phyloP scores from a whole-genome alignment of 225 moss, liverwort and hornwort species.

The Marchantia paleacea region DNA sequence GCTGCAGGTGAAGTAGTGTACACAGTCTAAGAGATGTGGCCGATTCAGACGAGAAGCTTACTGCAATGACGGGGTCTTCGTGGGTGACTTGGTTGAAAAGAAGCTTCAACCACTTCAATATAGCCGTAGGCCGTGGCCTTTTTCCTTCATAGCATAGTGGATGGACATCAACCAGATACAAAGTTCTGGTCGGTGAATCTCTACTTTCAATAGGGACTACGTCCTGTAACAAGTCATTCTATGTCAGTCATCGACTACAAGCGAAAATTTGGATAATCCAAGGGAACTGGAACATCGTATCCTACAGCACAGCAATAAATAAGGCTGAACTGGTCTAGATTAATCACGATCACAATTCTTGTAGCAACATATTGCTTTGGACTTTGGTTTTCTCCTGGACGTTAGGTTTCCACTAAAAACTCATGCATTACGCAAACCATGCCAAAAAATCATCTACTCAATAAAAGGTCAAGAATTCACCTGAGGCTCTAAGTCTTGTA shows the following conservation, averaged over 20 bases:
- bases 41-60: slow-evolving; percentile 34
- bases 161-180: slow-evolving; percentile 86
- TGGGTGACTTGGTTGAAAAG: slow-evolving; percentile 70
- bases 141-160: slow-evolving; percentile 81
- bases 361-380: no score
- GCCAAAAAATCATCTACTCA: no score
- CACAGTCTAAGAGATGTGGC: slow-evolving; percentile 8
- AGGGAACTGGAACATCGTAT: no score
- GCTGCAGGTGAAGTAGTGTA: slow-evolving; percentile 21
- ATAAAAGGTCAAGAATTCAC: no score
- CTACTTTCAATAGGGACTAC: neutral
- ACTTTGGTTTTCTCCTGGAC: no score
- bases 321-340: no score
- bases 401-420: no score
- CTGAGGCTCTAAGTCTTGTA: no score
- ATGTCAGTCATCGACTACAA: neutral
- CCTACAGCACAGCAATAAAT: no score
- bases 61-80: slow-evolving; percentile 77
- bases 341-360: no score
- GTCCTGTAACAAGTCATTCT: neutral
- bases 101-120: slow-evolving; percentile 74
- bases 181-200: slow-evolving; percentile 6
- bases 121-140: slow-evolving; percentile 62
- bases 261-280: no score
- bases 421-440: no score